These are phyloP conservation scores for Larix kaempferi DNA, from an alignment of 75 land plant genomes.

Conservation along the genomic window DNA sequence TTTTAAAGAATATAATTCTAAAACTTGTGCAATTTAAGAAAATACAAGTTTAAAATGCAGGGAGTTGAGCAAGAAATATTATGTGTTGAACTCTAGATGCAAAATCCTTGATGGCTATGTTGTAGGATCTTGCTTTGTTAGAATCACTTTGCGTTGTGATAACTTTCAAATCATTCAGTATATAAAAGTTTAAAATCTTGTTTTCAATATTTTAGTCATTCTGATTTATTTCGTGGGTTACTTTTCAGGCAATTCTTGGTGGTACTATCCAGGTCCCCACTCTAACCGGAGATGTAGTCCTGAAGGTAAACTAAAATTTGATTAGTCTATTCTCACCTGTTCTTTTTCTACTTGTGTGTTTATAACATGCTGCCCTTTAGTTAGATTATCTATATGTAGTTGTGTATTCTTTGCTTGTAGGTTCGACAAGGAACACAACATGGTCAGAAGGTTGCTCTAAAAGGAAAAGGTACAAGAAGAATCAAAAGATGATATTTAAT, in stretches of 20 bases:
- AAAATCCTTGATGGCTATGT: neutral
- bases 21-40: no score
- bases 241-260: constrained; percentile 86
- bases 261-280: constrained; percentile 93
- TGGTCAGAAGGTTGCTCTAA: constrained; percentile 89
- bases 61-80: neutral
- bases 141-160: neutral
- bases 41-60: neutral
- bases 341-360: neutral
- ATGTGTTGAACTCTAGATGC: neutral
- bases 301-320: constrained; percentile 53
- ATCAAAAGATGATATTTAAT: neutral
- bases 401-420: constrained; percentile 23
- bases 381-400: neutral
- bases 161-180: neutral
- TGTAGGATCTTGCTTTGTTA: neutral
- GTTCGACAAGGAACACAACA: constrained; percentile 94
- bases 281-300: constrained; percentile 85
- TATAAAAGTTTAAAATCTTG: neutral
- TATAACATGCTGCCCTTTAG: neutral
- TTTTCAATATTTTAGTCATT: neutral
- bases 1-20: neutral
- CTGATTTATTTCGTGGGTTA: neutral
- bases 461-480: constrained; percentile 70
- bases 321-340: neutral